These are phyloP conservation scores for Penicillium subrubescens DNA, from an alignment of 495 filamentous ascomycete genomes.

Conservation along the genomic window DNA sequence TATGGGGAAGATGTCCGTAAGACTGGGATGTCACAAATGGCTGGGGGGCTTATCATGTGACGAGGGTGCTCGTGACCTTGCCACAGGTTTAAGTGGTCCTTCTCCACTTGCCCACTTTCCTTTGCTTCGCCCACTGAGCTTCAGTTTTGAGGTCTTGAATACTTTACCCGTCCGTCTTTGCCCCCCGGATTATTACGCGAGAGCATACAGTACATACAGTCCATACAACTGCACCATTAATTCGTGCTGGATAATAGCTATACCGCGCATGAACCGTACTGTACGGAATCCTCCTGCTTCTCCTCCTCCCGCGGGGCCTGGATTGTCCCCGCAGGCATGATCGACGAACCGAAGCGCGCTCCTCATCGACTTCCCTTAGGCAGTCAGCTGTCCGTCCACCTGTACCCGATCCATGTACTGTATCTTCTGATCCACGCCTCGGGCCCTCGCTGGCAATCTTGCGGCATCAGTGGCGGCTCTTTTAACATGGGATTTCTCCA, in stretches of 20 bases:
- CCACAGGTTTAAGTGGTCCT: slow-evolving; percentile 13
- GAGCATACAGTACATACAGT: neutral
- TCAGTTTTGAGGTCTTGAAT: neutral
- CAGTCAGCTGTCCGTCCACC: slow-evolving; percentile 20
- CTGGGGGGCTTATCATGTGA: slow-evolving; percentile 26
- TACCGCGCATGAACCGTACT: neutral
- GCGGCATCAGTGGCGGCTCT: slow-evolving; percentile 11
- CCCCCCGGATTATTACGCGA: neutral
- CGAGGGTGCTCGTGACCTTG: slow-evolving; percentile 23
- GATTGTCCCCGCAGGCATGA: neutral
- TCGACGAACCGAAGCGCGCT: slow-evolving; percentile 14
- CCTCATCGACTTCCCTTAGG: slow-evolving; percentile 6
- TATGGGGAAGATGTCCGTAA: neutral
- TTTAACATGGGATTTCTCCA: neutral
- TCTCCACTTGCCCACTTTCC: slow-evolving; percentile 3
- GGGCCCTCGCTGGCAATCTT: slow-evolving; percentile 2
- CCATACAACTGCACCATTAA: neutral
- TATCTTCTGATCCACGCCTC: slow-evolving; percentile 22
- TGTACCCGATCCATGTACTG: neutral
- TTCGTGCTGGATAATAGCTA: neutral
- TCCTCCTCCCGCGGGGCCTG: neutral
- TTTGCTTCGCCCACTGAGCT: neutral
- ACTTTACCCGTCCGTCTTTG: neutral
- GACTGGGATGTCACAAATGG: neutral
- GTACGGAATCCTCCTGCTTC: neutral